These are phyloP conservation scores for Hypoxylon crocopeplum DNA, from an alignment of 495 filamentous ascomycete species.

Conservation along the genomic window DNA sequence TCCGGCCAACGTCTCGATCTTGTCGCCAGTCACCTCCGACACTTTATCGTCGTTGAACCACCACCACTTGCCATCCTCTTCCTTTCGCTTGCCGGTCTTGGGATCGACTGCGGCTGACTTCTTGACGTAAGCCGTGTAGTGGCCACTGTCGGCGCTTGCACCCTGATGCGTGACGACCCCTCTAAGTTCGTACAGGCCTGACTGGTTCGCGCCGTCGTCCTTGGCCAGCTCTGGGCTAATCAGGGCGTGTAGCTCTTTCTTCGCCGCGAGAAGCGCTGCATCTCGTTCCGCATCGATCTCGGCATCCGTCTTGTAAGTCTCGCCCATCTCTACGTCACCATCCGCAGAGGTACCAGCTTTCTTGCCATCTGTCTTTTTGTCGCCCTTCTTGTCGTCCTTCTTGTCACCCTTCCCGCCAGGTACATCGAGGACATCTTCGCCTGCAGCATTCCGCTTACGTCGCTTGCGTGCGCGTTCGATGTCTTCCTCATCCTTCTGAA, in stretches of 20 bases:
- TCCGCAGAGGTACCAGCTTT: slow-evolving; percentile 45
- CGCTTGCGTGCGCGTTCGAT: slow-evolving; percentile 86
- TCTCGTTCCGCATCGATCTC: slow-evolving; percentile 85
- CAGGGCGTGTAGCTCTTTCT: slow-evolving; percentile 81
- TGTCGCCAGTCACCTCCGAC: slow-evolving; percentile 86
- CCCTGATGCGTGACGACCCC: slow-evolving; percentile 98
- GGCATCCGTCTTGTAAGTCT: slow-evolving; percentile 87
- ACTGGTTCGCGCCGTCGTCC: slow-evolving; percentile 86
- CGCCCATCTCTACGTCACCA: slow-evolving; percentile 74
- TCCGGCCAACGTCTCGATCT: slow-evolving; percentile 87
- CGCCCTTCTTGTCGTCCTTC: slow-evolving; percentile 59
- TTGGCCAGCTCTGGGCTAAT: slow-evolving; percentile 72
- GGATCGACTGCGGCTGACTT: slow-evolving; percentile 74
- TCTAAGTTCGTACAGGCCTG: slow-evolving; percentile 91
- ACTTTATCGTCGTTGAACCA: slow-evolving; percentile 99
- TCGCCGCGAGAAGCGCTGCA: slow-evolving; percentile 73
- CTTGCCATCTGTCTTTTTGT: slow-evolving; percentile 52
- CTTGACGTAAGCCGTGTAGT: slow-evolving; percentile 98
- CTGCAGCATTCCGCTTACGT: slow-evolving; percentile 75
- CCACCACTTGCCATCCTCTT: slow-evolving; percentile 96
- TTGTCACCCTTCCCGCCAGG: slow-evolving; percentile 50
- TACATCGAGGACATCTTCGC: slow-evolving; percentile 60
- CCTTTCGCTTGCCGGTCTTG: slow-evolving; percentile 71
- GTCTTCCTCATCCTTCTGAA: slow-evolving; percentile 93
- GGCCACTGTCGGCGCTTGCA: slow-evolving; percentile 93